Percentiles rank a stretch among this genome's conserved stretches.
Conservation (phyloP, 352 stramenopile species). For the Thalassiosira gravida region DNA sequence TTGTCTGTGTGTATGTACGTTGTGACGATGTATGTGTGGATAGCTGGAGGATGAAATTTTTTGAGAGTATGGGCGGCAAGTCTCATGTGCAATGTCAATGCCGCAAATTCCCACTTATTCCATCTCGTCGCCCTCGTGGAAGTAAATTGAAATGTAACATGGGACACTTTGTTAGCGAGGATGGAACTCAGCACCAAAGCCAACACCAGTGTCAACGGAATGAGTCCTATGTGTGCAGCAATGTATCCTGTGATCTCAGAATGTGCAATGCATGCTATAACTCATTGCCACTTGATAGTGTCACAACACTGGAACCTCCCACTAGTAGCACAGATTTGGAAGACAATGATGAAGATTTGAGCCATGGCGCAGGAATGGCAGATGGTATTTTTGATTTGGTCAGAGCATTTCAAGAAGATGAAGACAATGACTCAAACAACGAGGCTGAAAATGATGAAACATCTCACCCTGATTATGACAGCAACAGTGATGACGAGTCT, state of each 20-base stretch:
- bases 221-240: slow-evolving; percentile 20
- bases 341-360: background rate
- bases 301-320: background rate
- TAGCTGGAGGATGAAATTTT: slow-evolving; percentile 7
- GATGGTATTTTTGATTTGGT: slow-evolving; percentile 2
- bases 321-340: background rate
- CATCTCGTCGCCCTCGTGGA: background rate
- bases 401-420: slow-evolving; percentile 15
- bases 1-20: slow-evolving; percentile 18
- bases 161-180: background rate
- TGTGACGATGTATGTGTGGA: slow-evolving; percentile 8
- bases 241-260: slow-evolving; percentile 1
- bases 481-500: background rate
- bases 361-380: background rate
- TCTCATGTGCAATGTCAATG: slow-evolving; percentile 19
- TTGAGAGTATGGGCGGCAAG: slow-evolving; percentile 11
- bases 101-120: slow-evolving; percentile 24
- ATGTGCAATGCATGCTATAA: slow-evolving; percentile 18
- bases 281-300: background rate
- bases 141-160: slow-evolving; percentile 14
- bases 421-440: background rate
- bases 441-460: background rate
- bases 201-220: background rate
- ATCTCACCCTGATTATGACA: background rate
- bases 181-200: background rate